Evolutionary conservation across 176 grass and related monocot species (phyloP).

Genomic region (Musa itinerans): DNA sequence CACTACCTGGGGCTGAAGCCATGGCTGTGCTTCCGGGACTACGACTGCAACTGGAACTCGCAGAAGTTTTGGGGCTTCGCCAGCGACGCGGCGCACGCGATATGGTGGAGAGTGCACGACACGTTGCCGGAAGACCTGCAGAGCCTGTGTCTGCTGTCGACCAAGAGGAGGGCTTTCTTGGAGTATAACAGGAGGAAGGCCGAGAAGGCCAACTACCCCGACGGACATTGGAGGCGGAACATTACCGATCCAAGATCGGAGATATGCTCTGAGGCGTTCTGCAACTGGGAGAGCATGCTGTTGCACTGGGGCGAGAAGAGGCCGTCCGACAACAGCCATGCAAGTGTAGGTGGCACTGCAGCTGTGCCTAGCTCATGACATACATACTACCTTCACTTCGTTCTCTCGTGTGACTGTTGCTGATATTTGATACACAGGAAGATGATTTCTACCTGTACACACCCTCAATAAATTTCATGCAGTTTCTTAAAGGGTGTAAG

Average conservation of each 20-base stretch:
- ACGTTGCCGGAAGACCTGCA: neutral
- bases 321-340: no score
- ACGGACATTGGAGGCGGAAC: conserved; percentile 10
- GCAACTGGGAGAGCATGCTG: conserved; percentile 11
- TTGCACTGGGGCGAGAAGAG: neutral
- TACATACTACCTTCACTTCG: no score
- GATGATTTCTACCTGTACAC: no score
- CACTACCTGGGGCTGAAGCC: conserved; percentile 15
- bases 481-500: no score
- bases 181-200: conserved; percentile 2
- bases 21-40: conserved; percentile 12
- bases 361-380: no score
- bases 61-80: neutral
- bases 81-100: conserved; percentile 5
- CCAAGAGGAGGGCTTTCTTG: neutral
- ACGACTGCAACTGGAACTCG: conserved; percentile 17
- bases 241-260: neutral
- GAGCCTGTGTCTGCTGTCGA: neutral
- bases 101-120: conserved; percentile 12
- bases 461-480: no score
- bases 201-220: neutral
- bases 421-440: no score
- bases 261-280: neutral
- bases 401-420: no score
- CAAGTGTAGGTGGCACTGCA: no score